These are phyloP conservation scores for Leucocoprinus sp. DNA, from an alignment of 768 basidiomycete genomes.

Conservation along the genomic window DNA sequence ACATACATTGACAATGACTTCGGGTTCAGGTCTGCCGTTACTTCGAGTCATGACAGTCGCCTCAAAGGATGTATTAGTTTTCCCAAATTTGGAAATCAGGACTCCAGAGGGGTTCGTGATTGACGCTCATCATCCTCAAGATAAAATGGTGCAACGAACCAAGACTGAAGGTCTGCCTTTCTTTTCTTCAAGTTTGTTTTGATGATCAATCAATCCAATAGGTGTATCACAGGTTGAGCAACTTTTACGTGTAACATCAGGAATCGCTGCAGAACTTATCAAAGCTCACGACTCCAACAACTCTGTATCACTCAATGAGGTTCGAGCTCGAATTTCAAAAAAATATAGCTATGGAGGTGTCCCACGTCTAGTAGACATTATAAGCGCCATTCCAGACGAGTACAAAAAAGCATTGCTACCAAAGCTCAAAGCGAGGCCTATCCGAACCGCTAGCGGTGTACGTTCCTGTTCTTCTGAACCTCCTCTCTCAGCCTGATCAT, in stretches of 20 bases:
- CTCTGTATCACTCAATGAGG: conserved; percentile 78
- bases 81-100: conserved; percentile 7
- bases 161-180: conserved; percentile 14
- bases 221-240: conserved; percentile 87
- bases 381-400: conserved; percentile 96
- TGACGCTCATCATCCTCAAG: background rate
- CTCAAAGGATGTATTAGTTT: background rate
- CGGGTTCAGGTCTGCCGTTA: conserved; percentile 54
- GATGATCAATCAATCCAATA: conserved; percentile 12
- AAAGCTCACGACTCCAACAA: conserved; percentile 73
- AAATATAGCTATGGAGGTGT: conserved; percentile 82
- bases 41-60: conserved; percentile 2
- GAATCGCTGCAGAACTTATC: conserved; percentile 91
- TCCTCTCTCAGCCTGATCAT: background rate
- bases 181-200: background rate
- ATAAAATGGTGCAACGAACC: conserved; percentile 17
- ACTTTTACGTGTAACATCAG: conserved; percentile 84
- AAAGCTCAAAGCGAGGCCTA: conserved; percentile 86
- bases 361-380: conserved; percentile 93
- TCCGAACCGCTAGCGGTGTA: conserved; percentile 94
- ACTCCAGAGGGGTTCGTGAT: too few species aligned
- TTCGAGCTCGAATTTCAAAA: conserved; percentile 85
- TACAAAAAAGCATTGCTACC: conserved; percentile 89
- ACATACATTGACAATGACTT: conserved; percentile 61
- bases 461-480: conserved; percentile 19